phyloP scores from a whole-genome alignment of 2,329 filamentous ascomycete genomes.

The Chrysoporthe deuterocubensis region DNA sequence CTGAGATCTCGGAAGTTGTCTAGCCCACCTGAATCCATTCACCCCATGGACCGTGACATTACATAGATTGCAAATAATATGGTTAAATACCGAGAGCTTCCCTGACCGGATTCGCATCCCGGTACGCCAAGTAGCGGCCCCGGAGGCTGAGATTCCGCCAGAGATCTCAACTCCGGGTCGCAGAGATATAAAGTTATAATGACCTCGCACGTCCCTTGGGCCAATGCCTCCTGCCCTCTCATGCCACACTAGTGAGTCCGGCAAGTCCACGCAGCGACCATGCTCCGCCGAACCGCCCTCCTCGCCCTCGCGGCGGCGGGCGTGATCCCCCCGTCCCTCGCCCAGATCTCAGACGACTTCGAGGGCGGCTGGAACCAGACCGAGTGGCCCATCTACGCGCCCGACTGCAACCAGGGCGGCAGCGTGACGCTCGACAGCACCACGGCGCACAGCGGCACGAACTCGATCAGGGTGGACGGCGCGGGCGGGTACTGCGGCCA shows the following conservation, averaged over 20 bases:
- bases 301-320: conserved; percentile 51
- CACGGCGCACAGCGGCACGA: conserved; percentile 59
- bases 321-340: conserved; percentile 51
- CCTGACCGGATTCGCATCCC: neutral
- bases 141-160: neutral
- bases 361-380: conserved; percentile 62
- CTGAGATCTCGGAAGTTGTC: neutral
- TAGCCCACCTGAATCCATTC: neutral
- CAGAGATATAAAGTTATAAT: no score
- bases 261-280: conserved; percentile 30
- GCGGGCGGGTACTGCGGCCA: conserved; percentile 61
- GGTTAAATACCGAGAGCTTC: neutral
- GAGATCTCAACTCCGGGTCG: neutral
- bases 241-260: neutral
- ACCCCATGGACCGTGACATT: neutral
- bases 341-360: conserved; percentile 60
- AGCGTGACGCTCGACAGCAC: conserved; percentile 60
- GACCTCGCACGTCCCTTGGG: no score
- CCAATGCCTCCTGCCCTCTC: no score
- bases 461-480: conserved; percentile 57
- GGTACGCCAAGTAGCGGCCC: neutral
- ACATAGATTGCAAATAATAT: neutral
- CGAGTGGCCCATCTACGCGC: conserved; percentile 62
- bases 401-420: conserved; percentile 64
- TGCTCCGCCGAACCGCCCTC: conserved; percentile 49